Percentiles rank a stretch among this genome's conserved stretches.
Evolutionary conservation across 495 filamentous ascomycete genomes (phyloP).

Genomic region (Podospora bellae-mahoneyi): DNA sequence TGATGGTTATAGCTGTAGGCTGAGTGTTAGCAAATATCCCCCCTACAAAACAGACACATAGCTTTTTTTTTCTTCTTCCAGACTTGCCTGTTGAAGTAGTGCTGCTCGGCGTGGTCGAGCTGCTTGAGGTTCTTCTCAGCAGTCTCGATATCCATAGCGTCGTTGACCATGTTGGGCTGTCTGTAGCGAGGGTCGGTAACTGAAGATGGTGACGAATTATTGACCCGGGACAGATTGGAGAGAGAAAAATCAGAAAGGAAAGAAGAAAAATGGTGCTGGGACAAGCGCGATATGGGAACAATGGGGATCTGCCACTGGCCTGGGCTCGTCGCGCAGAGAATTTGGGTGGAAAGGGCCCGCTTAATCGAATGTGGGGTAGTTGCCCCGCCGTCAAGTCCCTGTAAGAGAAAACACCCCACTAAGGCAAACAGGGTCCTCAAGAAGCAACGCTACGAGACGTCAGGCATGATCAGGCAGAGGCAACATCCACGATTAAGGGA

Average conservation of each 20-base stretch:
- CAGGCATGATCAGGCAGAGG: constrained; percentile 3
- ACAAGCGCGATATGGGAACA: constrained; percentile 4
- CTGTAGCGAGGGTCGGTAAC: neutral
- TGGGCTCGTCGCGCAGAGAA: constrained; percentile 22
- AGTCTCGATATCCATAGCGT: constrained; percentile 45
- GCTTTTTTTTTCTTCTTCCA: neutral
- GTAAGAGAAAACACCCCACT: constrained; percentile 4
- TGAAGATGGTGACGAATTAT: neutral
- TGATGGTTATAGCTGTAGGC: constrained; percentile 83
- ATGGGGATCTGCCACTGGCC: constrained; percentile 4
- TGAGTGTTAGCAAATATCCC: constrained; percentile 14
- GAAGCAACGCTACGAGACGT: constrained; percentile 2
- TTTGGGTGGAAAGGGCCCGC: constrained; percentile 27
- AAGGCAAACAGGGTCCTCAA: constrained; percentile 10
- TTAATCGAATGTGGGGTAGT: constrained; percentile 19
- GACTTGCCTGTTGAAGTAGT: constrained; percentile 92
- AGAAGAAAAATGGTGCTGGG: constrained; percentile 8
- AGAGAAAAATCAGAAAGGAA: constrained; percentile 1
- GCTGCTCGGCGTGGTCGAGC: constrained; percentile 84
- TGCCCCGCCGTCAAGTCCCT: constrained; percentile 16
- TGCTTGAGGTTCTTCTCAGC: constrained; percentile 54
- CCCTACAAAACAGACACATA: neutral
- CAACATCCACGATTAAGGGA: neutral
- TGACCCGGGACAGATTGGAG: neutral
- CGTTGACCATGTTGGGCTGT: constrained; percentile 34